Base-by-base conservation (phyloP, 2,329 filamentous ascomycete species). In the Cytospora paraplurivora region DNA sequence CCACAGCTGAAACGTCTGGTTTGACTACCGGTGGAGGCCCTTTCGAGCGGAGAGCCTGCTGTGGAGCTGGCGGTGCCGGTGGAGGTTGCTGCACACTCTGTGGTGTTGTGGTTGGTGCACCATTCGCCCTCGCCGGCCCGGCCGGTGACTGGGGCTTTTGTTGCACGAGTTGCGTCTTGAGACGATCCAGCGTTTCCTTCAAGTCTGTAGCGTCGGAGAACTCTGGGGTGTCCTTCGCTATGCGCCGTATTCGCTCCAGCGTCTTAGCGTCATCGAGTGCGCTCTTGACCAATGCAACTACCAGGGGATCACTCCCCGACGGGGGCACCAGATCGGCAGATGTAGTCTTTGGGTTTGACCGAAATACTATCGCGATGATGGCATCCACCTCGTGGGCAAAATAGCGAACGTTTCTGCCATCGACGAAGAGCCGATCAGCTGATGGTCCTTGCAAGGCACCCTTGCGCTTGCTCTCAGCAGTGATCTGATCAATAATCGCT, bases 401-500 rank as follows among this genome's bases (percentile, higher is more conserved):
- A 72, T 83, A 88, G 66, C 81, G 83, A 41, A 87, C 82, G 0
- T 82, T 84, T 65, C 79, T 79, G 1, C 82, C 77, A 68, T 85
- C 84, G 1, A 87, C 82, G 21, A 84, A 70, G 19, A 87, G 73
- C 58, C 79, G 75, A 61, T 86, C 83, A 1, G 84, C 82, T 5
- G 83, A 82, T 7, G 84, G 83, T 0, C 81, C 82, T 57, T 81
- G 78, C 47, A 81, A 77, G 0, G 77, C 77, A 8, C 81, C 81
- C 47, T 77, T 84, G 49, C 77, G 80, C 69, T 81, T 82, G 68
- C 84, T 84, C 65, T 87, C 83, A 0, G 75, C 75, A 2, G 89
- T 93, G 62, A 95, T 83, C 72, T 92, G 87, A 70, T 93, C 89
- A 66, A 95, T 95, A 50, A 95, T 91, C 56, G 82, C 83, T 72